Evolutionary conservation across 192 early-diverging fungal genomes (phyloP).

Genomic region (Umbelopsis sp.): DNA sequence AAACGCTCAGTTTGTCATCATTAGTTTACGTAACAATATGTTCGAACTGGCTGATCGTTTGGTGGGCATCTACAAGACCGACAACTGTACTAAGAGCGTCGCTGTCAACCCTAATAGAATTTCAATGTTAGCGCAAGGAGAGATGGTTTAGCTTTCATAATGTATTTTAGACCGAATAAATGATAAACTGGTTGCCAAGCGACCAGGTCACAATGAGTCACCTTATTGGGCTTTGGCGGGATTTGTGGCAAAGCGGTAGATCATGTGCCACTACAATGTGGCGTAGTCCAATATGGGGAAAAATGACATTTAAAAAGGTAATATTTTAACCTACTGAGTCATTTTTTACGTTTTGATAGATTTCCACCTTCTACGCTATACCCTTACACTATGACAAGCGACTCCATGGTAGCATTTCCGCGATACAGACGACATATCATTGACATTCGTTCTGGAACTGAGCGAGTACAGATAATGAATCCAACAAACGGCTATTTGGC

Average conservation of each 20-base stretch:
- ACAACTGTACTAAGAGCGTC: slow-evolving; percentile 85
- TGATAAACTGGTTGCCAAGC: not conserved
- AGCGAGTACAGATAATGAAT: not conserved
- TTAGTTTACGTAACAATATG: slow-evolving; percentile 99
- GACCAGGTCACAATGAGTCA: slow-evolving; percentile 17
- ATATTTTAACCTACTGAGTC: not conserved
- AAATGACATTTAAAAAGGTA: not conserved
- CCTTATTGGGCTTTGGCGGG: not conserved
- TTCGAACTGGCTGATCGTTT: slow-evolving; percentile 99
- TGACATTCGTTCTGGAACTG: not conserved
- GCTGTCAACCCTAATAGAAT: slow-evolving; percentile 62
- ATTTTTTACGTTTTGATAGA: not conserved
- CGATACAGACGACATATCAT: slow-evolving; percentile 1
- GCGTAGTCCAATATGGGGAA: not conserved
- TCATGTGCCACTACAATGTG: slow-evolving; percentile 15
- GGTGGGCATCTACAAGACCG: slow-evolving; percentile 98
- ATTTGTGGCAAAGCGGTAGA: slow-evolving; percentile 5
- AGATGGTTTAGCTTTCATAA: not conserved
- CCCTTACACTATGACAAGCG: slow-evolving; percentile 8
- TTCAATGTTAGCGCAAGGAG: slow-evolving; percentile 1
- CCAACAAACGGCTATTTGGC: slow-evolving; percentile 5
- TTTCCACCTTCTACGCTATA: not conserved
- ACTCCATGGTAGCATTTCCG: slow-evolving; percentile 4
- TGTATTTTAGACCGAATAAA: not conserved
- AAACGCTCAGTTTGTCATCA: slow-evolving; percentile 98